A percentile compares a stretch with the other conserved stretches of the same genome.
These are phyloP conservation scores for Cutaneotrichosporon arboriforme DNA, from an alignment of 1,284 basidiomycete species.

Conservation along the genomic window DNA sequence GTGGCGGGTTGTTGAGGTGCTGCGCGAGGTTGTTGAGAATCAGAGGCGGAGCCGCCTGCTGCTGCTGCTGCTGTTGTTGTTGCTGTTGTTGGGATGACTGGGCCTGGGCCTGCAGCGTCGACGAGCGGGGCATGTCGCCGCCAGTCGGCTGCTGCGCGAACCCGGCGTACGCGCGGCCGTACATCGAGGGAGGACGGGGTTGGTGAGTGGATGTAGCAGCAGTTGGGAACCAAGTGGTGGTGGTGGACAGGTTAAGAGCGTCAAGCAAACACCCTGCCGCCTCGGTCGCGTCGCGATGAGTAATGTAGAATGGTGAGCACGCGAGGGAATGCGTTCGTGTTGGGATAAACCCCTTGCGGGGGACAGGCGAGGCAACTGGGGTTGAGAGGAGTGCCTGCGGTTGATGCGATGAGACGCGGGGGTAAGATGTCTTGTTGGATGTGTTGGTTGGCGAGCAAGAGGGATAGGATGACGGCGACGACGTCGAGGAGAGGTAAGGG, in stretches of 20 bases:
- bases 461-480: neutral
- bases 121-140: slow-evolving; percentile 17
- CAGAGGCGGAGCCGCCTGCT: slow-evolving; percentile 25
- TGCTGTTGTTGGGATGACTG: slow-evolving; percentile 11
- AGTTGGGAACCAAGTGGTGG: too few species aligned
- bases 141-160: slow-evolving; percentile 3
- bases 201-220: neutral
- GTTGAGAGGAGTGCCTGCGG: neutral
- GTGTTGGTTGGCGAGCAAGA: too few species aligned
- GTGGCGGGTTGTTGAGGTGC: slow-evolving; percentile 49
- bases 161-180: slow-evolving; percentile 17
- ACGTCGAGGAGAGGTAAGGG: neutral
- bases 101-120: slow-evolving; percentile 11
- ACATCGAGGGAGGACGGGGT: slow-evolving; percentile 8
- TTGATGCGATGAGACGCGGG: neutral
- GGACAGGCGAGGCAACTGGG: too few species aligned
- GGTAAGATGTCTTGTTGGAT: too few species aligned
- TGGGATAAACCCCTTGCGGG: too few species aligned
- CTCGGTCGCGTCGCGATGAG: too few species aligned
- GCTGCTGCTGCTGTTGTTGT: slow-evolving; percentile 12
- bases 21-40: slow-evolving; percentile 45
- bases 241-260: too few species aligned
- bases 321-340: neutral
- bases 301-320: neutral
- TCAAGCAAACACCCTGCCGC: too few species aligned